Conservation (phyloP, 73 alveolate genomes). For the Paramecium tetraurelia region DNA sequence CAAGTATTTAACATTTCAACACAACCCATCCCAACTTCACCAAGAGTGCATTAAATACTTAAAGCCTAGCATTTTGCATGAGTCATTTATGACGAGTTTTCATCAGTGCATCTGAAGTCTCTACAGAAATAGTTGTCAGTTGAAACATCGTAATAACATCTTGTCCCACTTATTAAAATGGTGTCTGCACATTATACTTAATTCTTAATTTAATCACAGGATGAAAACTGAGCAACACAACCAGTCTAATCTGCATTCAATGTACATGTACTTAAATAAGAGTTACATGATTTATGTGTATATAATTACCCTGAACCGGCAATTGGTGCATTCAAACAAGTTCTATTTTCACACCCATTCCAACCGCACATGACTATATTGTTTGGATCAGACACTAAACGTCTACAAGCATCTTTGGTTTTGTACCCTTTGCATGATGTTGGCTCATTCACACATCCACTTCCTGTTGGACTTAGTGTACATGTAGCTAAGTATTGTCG, state of each 20-base stretch:
- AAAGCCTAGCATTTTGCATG: neutral
- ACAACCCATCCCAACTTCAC: neutral
- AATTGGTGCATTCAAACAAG: neutral
- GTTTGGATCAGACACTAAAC: neutral
- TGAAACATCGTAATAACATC: neutral
- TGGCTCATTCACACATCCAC: neutral
- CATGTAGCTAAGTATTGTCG: neutral
- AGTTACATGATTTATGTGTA: neutral
- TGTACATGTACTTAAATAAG: neutral
- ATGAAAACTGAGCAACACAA: neutral
- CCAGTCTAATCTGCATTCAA: neutral
- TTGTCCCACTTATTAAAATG: neutral
- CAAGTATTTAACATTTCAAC: neutral
- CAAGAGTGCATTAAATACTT: neutral
- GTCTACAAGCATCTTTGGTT: neutral
- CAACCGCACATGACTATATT: neutral
- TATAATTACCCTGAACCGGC: neutral
- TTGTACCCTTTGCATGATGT: neutral
- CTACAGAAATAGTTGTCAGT: neutral
- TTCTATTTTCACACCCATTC: constrained; percentile 32
- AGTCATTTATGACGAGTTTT: neutral
- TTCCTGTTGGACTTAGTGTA: neutral
- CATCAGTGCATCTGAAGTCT: neutral
- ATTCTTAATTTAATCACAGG: neutral
- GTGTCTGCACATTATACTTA: neutral